phyloP scores from a whole-genome alignment of 2,329 filamentous ascomycete species.

The Aureobasidium pullulans region DNA sequence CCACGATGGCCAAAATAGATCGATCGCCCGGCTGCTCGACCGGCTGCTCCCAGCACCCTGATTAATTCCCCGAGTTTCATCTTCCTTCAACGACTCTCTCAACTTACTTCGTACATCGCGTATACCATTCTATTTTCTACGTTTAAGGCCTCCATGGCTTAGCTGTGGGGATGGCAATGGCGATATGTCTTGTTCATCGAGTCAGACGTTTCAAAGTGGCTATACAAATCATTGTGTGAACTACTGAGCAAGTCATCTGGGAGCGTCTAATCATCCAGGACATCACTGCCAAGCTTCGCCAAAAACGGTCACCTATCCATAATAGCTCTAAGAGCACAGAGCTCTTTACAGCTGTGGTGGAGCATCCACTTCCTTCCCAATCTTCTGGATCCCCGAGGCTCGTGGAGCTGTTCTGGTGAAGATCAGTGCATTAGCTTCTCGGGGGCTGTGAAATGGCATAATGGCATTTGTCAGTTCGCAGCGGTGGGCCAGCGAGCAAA shows the following conservation, averaged over 20 bases:
- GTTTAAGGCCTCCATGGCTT: not conserved
- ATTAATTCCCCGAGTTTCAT: slow-evolving; percentile 3
- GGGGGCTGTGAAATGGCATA: not conserved
- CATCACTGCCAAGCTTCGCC: slow-evolving; percentile 1
- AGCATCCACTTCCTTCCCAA: not conserved
- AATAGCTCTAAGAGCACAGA: not conserved
- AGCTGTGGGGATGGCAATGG: not conserved
- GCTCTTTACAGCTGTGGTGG: not conserved
- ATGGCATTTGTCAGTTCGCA: not conserved
- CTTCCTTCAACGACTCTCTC: not conserved
- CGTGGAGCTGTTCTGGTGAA: not conserved
- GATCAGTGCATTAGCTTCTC: not conserved
- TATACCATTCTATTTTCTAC: not conserved
- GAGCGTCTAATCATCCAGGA: not conserved
- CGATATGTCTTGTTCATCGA: not conserved
- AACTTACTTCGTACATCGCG: not conserved
- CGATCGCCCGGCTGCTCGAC: not conserved
- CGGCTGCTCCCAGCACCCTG: slow-evolving; percentile 4
- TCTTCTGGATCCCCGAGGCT: not conserved
- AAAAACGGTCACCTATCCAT: not conserved
- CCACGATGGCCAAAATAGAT: not conserved
- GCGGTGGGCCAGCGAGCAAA: not conserved
- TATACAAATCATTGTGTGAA: not conserved
- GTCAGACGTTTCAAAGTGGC: not conserved
- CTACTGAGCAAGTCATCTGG: not conserved